Base-by-base conservation (phyloP, 441 rosid genomes). In the Erodium texanum region DNA sequence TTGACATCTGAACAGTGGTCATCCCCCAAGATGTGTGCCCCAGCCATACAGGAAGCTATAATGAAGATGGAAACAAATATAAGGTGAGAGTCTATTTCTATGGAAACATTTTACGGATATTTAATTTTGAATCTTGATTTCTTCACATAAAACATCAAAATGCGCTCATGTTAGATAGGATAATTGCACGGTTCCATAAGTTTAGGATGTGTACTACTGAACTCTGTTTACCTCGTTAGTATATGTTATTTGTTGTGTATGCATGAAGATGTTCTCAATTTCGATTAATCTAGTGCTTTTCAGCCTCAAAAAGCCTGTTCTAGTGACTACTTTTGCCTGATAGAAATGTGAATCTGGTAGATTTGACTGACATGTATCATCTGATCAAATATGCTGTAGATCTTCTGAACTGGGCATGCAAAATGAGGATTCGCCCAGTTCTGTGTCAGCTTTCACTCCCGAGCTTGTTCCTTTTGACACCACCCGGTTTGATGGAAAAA, bases 401-500 rank as follows among this genome's bases (percentile, higher is more conserved):
- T 52, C 23, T 52, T 18, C 59, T 52, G 23, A 52, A 52, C 59
- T 38, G 64, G 74, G 68, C 56, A 78, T 73, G 56, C 80, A 76
- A 70, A 78, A 65, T 6, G 70, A 59, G 64, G 84, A 77, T 45
- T 67, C 74, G 11, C 64, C 83, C 56, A 72, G 78, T 54, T 63
- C 82, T 69, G 75, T 24, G 52, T 62, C 70, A 59, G 62, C 74
- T 16, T 66, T 68, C 41, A 64, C 69, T 77, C 74, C 24, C 62
- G 75, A 78, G 58, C 68, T 82, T 78, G 66, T 81, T 36, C 80
- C 75, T 24, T 67, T 82, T 24, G 83, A 85, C 73, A 75, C 80
- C 29, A 76, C 77, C 18, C 89, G 96, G 48, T 90, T 93, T 73
- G 82, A 85, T 80, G 98, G 96, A 73, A 93, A 81, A 77, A 84